Evolutionary conservation across 306 rosid genomes (phyloP).

Genomic region (Dalbergia oliveri): DNA sequence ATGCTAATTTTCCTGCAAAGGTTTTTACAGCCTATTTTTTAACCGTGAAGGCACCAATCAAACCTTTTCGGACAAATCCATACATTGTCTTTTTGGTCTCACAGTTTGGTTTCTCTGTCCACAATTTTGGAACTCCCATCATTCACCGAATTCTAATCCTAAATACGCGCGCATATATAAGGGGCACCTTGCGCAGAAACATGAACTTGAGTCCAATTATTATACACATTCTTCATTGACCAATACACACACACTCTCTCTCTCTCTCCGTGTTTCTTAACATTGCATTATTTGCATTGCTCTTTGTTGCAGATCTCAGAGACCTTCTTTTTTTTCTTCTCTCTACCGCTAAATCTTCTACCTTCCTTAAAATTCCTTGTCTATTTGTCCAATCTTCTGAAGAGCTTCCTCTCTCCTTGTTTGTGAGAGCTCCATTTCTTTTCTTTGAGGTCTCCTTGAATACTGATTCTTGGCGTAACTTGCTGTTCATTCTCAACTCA

Average conservation of each 20-base stretch:
- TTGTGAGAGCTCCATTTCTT: constrained; percentile 50
- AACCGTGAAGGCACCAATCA: constrained; percentile 8
- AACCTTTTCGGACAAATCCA: constrained; percentile 13
- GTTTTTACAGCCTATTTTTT: neutral
- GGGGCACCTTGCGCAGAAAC: neutral
- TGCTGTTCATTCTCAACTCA: constrained; percentile 22
- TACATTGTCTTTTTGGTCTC: constrained; percentile 9
- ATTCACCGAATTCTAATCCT: constrained; percentile 8
- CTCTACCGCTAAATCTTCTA: neutral
- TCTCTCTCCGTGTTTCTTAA: neutral
- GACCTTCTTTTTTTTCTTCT: neutral
- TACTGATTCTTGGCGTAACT: constrained; percentile 63
- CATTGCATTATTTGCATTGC: neutral
- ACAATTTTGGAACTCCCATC: neutral
- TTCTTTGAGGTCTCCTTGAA: constrained; percentile 55
- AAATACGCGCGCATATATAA: neutral
- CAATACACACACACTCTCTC: neutral
- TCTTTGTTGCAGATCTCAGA: neutral
- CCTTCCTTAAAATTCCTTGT: neutral
- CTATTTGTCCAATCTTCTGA: neutral
- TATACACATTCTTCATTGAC: constrained; percentile 41
- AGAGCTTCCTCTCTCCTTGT: neutral
- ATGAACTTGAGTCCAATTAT: neutral
- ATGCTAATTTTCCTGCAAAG: neutral
- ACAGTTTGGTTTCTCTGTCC: neutral